phyloP scores from a whole-genome alignment of 495 filamentous ascomycete genomes.

The Chaetomium tenue region DNA sequence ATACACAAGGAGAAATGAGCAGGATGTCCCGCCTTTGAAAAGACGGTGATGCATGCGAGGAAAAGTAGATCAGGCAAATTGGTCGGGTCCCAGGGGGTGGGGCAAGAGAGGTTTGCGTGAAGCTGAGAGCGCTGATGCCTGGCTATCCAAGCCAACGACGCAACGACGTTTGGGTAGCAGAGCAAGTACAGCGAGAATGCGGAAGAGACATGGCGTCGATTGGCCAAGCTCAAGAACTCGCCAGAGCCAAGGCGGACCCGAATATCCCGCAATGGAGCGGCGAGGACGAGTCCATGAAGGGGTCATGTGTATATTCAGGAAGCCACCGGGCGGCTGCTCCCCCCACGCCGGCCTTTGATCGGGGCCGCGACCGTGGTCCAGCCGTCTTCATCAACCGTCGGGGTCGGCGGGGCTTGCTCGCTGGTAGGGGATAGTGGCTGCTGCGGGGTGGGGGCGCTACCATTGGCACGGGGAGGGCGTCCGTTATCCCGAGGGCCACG shows the following conservation, averaged over 20 bases:
- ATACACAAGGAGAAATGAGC: conserved; percentile 8
- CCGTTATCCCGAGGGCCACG: conserved; percentile 46
- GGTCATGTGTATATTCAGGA: conserved; percentile 27
- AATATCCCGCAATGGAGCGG: background rate
- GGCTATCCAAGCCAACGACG: conserved; percentile 29
- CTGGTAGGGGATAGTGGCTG: conserved; percentile 34
- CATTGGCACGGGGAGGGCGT: conserved; percentile 48
- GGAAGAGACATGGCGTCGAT: conserved; percentile 4
- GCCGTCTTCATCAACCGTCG: conserved; percentile 62
- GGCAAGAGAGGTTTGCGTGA: conserved; percentile 6
- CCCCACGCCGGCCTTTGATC: conserved; percentile 49
- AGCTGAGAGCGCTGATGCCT: conserved; percentile 19
- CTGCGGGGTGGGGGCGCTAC: conserved; percentile 35
- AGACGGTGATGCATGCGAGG: conserved; percentile 5
- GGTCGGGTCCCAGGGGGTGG: background rate
- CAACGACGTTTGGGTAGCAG: conserved; percentile 5
- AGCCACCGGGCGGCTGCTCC: conserved; percentile 31
- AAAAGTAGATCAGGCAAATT: conserved; percentile 2
- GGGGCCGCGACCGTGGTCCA: conserved; percentile 79
- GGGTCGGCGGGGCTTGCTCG: conserved; percentile 32
- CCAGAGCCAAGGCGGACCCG: conserved; percentile 1
- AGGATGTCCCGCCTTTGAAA: conserved; percentile 8
- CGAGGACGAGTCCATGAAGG: background rate
- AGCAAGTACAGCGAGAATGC: background rate
- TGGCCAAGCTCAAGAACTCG: background rate